phyloP scores from a whole-genome alignment of 371 early-diverging fungal species.

The Haplosporangium sp. region DNA sequence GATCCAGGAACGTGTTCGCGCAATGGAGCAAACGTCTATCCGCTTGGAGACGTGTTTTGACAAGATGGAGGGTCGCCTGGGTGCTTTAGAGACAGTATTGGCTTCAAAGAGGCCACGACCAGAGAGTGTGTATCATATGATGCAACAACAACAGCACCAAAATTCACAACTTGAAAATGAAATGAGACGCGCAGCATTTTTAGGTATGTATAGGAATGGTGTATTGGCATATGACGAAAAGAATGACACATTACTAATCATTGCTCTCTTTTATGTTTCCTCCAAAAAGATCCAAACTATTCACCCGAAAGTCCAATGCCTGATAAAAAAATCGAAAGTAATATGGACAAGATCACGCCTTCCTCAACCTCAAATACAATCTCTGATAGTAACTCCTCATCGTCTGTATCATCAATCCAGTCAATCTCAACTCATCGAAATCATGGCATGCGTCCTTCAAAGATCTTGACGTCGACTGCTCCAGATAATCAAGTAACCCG shows the following conservation, averaged over 20 bases:
- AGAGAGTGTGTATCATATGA: slow-evolving; percentile 21
- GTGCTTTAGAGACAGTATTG: slow-evolving; percentile 33
- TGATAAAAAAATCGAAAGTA: neutral
- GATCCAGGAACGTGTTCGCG: slow-evolving; percentile 42
- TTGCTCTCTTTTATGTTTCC: neutral
- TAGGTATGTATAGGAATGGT: neutral
- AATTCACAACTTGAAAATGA: neutral
- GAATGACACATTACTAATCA: neutral
- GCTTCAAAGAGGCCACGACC: slow-evolving; percentile 16
- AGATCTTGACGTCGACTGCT: neutral
- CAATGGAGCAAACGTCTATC: slow-evolving; percentile 35
- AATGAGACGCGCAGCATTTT: neutral
- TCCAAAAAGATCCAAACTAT: neutral
- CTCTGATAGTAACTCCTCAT: neutral
- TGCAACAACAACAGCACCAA: slow-evolving; percentile 14
- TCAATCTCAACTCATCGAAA: neutral
- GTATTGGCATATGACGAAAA: no score
- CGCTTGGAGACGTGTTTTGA: slow-evolving; percentile 37
- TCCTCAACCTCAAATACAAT: neutral
- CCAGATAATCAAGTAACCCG: no score
- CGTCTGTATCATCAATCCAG: neutral
- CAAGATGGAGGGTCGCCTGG: slow-evolving; percentile 39
- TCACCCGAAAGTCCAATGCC: slow-evolving; percentile 2
- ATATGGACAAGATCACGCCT: neutral
- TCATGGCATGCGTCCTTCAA: neutral